Conservation (phyloP, 371 early-diverging fungal genomes). For the Apophysomyces ossiformis region DNA sequence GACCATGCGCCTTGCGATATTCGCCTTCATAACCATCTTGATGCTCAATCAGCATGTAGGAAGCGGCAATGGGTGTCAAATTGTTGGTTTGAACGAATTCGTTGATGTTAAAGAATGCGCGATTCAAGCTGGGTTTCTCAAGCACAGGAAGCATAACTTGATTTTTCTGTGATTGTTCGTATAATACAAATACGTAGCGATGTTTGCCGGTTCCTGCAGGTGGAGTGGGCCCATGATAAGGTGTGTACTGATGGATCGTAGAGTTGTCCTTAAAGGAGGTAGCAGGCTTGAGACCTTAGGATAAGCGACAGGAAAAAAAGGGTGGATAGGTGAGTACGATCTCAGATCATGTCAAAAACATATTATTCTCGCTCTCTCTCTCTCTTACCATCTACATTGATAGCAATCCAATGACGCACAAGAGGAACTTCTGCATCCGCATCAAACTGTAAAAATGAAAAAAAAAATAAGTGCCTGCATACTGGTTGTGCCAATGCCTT, state of each 20-base stretch:
- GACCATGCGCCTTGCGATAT: neutral
- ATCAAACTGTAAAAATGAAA: conserved; percentile 32
- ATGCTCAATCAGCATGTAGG: conserved; percentile 16
- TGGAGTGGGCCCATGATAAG: conserved; percentile 50
- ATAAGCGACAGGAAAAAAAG: too few relatives aligned
- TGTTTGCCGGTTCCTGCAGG: conserved; percentile 47
- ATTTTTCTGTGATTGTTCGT: conserved; percentile 33
- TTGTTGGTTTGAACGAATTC: conserved; percentile 17
- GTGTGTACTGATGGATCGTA: conserved; percentile 24
- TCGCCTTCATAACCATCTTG: conserved; percentile 12
- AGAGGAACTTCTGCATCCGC: conserved; percentile 50
- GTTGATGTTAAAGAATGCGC: conserved; percentile 15
- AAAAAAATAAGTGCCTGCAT: neutral
- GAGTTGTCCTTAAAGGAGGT: conserved; percentile 25
- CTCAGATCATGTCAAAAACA: too few relatives aligned
- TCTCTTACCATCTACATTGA: conserved; percentile 43
- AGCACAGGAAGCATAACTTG: conserved; percentile 17
- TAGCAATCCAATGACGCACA: conserved; percentile 57
- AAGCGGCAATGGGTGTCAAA: conserved; percentile 19
- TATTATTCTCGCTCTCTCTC: neutral
- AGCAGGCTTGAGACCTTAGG: conserved; percentile 34
- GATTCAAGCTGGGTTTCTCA: neutral
- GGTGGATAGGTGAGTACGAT: too few relatives aligned
- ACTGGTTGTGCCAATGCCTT: neutral
- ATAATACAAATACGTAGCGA: conserved; percentile 56